Evolutionary conservation across 371 early-diverging fungal species (phyloP), one percentile per base, ranked within the genome.

Genomic region (Rhizopus microsporus): DNA sequence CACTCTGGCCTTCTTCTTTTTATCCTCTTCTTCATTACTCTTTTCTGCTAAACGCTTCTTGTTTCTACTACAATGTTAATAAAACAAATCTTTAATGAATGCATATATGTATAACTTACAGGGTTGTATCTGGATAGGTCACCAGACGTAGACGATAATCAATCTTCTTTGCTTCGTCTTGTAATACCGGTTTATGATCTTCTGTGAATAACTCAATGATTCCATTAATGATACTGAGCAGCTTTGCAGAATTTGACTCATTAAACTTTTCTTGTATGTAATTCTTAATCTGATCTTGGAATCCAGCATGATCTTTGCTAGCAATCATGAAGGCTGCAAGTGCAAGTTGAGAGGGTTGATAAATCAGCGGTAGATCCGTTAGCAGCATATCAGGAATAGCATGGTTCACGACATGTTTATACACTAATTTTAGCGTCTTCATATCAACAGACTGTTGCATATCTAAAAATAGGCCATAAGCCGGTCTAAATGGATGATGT

Each of bases 321-420:
- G 94, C 92, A 33, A 88, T 67, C 57, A 81, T 66, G 61, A 90
- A 78, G 30, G 90, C 89, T 6, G 89, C 93, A 50, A 94, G 51
- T 3, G 93, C 94, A 17, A 95, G 85, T 72, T 95, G 95, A 1
- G 93, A 80, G 7, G 95, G 92, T 64, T 85, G 87, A 65, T 91
- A 92, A 17, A 89, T 71, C 59, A 95, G 84, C 6, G 82, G 74
- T 10, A 92, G 71, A 64, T 96, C 97, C 0, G 92, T 89, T 53
- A 84, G 66, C 13, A 92, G 62, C 10, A 91, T 84, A 5, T 73
- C 71, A 9, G 76, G 69, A 48, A 89, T 83, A 31, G 77, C 69
- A 34, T 75, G 69, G 37, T 76, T 56, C 1, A 62, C 56, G 9
- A 46, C 56, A 31, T 72, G 74, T 10, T 78, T 80, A 59, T 89